These are phyloP conservation scores for Trichosporon coremiiforme DNA, from an alignment of 1,284 basidiomycete genomes.

Conservation along the genomic window DNA sequence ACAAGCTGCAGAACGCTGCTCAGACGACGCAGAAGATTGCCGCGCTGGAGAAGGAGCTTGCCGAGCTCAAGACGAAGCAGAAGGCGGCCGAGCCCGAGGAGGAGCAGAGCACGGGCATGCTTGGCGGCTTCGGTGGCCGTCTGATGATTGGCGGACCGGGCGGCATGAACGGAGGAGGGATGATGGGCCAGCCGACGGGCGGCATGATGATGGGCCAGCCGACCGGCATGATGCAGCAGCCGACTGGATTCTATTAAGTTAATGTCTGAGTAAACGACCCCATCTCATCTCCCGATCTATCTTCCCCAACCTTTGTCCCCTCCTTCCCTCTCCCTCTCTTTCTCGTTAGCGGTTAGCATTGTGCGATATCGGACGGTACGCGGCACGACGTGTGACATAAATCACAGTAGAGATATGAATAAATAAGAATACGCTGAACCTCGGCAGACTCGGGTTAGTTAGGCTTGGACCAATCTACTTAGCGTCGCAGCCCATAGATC, in stretches of 20 bases:
- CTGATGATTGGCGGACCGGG: constrained; percentile 54
- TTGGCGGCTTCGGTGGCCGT: constrained; percentile 51
- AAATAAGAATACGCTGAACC: constrained; percentile 16
- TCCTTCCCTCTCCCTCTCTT: not conserved
- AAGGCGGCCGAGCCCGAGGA: constrained; percentile 43
- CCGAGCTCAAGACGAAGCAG: constrained; percentile 51
- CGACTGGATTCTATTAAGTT: constrained; percentile 55
- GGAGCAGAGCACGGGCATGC: constrained; percentile 38
- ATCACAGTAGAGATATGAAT: constrained; percentile 18
- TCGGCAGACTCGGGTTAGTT: no score
- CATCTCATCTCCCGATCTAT: not conserved
- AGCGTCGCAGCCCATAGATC: no score
- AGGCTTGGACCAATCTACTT: no score
- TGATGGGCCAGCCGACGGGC: constrained; percentile 24
- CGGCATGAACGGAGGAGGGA: constrained; percentile 17
- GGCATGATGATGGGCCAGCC: constrained; percentile 29
- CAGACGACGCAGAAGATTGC: constrained; percentile 62
- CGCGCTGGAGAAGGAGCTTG: constrained; percentile 54
- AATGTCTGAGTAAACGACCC: not conserved
- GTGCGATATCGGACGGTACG: constrained; percentile 13
- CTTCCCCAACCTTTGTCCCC: not conserved
- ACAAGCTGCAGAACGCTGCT: constrained; percentile 68
- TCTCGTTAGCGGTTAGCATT: constrained; percentile 16
- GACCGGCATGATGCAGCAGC: constrained; percentile 44
- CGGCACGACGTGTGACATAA: constrained; percentile 9